These are phyloP conservation scores for Trichoderma guizhouense DNA, from an alignment of 2,329 filamentous ascomycete genomes.

Conservation along the genomic window DNA sequence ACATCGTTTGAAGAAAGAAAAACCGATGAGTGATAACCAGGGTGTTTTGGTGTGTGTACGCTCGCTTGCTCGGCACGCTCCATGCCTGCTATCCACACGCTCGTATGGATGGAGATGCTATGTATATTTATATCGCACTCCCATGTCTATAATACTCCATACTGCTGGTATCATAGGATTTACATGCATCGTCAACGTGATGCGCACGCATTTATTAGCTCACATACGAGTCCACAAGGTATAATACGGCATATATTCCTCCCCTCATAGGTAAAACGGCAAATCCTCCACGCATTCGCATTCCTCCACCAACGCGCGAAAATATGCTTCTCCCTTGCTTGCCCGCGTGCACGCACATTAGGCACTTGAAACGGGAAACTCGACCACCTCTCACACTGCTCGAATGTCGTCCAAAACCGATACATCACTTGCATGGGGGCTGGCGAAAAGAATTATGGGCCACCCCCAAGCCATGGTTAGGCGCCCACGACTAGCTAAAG, in stretches of 20 bases:
- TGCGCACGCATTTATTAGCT: neutral
- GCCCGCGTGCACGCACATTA: neutral
- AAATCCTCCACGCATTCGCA: neutral
- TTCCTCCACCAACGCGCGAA: neutral
- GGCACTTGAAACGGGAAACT: neutral
- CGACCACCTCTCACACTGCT: neutral
- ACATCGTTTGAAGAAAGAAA: neutral
- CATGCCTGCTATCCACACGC: neutral
- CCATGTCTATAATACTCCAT: neutral
- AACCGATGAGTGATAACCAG: neutral
- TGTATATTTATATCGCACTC: neutral
- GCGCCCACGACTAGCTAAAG: neutral
- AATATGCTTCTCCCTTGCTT: neutral
- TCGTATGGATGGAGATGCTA: neutral
- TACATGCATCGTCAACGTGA: neutral
- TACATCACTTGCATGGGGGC: conserved; percentile 4
- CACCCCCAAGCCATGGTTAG: neutral
- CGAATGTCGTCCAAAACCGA: neutral
- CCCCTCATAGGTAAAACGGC: neutral
- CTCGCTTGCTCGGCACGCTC: neutral
- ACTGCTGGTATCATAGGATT: neutral
- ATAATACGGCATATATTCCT: too few relatives aligned
- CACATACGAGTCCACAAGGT: too few relatives aligned
- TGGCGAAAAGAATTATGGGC: neutral
- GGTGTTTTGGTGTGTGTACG: neutral